Evolutionary conservation across 2,329 filamentous ascomycete genomes (phyloP).

Genomic region (Pyricularia pennisetigena): DNA sequence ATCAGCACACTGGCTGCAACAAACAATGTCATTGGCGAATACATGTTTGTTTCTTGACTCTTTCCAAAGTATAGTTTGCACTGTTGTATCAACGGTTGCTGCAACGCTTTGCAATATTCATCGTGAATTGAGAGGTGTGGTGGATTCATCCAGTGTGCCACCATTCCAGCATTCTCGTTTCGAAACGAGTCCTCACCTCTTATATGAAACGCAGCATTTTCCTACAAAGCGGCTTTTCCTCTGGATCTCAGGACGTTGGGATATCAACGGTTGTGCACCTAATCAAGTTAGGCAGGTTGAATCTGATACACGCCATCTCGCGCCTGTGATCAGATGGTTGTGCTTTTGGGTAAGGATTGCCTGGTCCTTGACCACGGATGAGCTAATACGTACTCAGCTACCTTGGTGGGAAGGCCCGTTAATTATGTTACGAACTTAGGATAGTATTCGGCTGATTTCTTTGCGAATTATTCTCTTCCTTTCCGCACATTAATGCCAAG

Average conservation of each 20-base stretch:
- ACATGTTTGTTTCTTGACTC: neutral
- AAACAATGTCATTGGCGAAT: neutral
- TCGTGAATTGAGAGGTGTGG: neutral
- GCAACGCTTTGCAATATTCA: neutral
- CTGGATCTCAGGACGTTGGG: neutral
- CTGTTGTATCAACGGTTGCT: neutral
- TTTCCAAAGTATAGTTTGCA: neutral
- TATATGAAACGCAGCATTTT: neutral
- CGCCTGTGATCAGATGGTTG: neutral
- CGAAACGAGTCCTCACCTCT: neutral
- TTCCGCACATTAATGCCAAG: too few relatives aligned
- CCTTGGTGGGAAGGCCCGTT: neutral
- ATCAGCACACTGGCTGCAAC: neutral
- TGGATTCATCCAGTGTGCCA: neutral
- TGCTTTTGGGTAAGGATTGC: neutral
- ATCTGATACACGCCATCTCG: neutral
- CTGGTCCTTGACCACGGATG: neutral
- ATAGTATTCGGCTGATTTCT: neutral
- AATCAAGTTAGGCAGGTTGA: neutral
- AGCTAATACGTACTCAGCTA: neutral
- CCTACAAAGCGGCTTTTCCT: neutral
- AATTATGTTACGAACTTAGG: too few relatives aligned
- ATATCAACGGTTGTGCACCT: neutral
- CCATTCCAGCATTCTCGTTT: neutral
- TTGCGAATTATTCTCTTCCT: neutral